phyloP scores from a whole-genome alignment of 2,329 filamentous ascomycete species.

The Cryphonectria japonica region DNA sequence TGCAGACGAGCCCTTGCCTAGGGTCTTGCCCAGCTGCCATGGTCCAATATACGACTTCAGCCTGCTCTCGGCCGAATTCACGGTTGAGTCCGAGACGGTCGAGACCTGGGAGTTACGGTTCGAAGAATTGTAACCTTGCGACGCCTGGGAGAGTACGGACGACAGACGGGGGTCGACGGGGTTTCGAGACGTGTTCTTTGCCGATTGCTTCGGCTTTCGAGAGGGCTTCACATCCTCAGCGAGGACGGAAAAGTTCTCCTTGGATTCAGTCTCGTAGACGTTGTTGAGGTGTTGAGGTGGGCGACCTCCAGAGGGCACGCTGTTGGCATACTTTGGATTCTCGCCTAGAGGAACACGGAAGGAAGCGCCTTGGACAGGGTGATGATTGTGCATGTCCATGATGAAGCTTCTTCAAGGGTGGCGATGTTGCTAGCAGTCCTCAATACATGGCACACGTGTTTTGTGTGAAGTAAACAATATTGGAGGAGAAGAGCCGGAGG shows the following conservation, averaged over 20 bases:
- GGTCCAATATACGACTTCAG: slow-evolving; percentile 81
- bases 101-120: slow-evolving; percentile 46
- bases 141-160: slow-evolving; percentile 38
- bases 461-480: neutral
- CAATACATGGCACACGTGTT: slow-evolving; percentile 20
- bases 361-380: slow-evolving; percentile 5
- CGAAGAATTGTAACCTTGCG: slow-evolving; percentile 35
- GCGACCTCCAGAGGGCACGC: slow-evolving; percentile 12
- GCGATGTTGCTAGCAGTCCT: neutral
- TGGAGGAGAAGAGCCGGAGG: neutral
- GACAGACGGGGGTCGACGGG: slow-evolving; percentile 38
- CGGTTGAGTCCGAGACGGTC: slow-evolving; percentile 41
- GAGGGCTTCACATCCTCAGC: slow-evolving; percentile 10
- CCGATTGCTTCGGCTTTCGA: slow-evolving; percentile 11
- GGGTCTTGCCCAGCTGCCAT: slow-evolving; percentile 87
- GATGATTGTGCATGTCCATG: slow-evolving; percentile 27
- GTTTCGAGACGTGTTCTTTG: slow-evolving; percentile 17
- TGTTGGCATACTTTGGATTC: slow-evolving; percentile 24
- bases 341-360: slow-evolving; percentile 24
- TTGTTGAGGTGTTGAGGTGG: slow-evolving; percentile 7
- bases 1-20: slow-evolving; percentile 89
- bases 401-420: slow-evolving; percentile 5
- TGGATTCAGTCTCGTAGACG: slow-evolving; percentile 24
- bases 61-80: slow-evolving; percentile 36
- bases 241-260: slow-evolving; percentile 25